Conservation (phyloP, 1,284 basidiomycete genomes). For the Coniferiporia sulphurascens region DNA sequence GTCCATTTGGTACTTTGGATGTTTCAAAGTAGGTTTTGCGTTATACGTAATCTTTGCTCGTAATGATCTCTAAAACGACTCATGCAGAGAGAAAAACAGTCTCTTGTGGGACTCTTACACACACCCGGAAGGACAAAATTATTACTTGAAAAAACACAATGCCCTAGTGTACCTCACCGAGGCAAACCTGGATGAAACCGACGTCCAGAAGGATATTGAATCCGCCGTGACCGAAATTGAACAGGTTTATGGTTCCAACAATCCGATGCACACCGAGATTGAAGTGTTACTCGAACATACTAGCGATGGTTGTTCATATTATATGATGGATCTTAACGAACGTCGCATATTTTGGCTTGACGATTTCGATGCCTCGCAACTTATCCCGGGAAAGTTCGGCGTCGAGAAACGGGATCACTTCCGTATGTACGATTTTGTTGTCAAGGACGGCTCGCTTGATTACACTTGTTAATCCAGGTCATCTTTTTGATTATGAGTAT, state of each 20-base stretch:
- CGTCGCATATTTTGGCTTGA: conserved; percentile 13
- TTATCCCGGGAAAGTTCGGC: background rate
- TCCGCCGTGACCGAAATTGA: background rate
- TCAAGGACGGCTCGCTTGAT: background rate
- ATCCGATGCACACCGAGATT: background rate
- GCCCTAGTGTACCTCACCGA: conserved; percentile 3
- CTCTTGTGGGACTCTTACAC: background rate
- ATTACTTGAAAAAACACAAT: background rate
- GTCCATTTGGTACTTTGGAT: background rate
- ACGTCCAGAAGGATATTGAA: background rate
- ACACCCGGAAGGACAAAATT: conserved; percentile 8
- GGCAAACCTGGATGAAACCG: background rate
- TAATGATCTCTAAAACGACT: background rate
- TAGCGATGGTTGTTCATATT: conserved; percentile 9
- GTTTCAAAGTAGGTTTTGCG: background rate
- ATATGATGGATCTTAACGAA: conserved; percentile 5
- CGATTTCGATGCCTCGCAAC: background rate
- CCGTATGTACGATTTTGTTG: background rate
- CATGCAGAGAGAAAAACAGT: background rate
- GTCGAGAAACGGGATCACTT: background rate
- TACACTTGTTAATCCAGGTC: background rate
- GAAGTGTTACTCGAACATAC: conserved; percentile 7
- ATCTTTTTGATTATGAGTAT: conserved; percentile 5
- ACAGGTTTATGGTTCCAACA: background rate
- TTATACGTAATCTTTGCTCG: background rate